phyloP scores from a whole-genome alignment of 2,329 filamentous ascomycete genomes.

The Byssochlamys sp. region DNA sequence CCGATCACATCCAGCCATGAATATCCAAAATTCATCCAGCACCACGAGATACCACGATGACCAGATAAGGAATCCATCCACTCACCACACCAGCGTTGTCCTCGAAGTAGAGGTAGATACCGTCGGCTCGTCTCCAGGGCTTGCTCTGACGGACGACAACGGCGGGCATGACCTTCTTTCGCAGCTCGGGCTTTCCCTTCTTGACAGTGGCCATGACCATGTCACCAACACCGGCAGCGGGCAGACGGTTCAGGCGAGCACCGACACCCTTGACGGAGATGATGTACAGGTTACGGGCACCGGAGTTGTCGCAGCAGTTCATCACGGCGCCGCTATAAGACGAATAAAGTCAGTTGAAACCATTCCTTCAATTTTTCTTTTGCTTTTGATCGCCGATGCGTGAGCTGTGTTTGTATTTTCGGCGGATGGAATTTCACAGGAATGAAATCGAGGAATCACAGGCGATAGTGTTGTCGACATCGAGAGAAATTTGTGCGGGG shows the following conservation, averaged over 20 bases:
- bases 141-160: slow-evolving; percentile 98
- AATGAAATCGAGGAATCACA: not conserved
- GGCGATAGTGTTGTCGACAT: not conserved
- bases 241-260: slow-evolving; percentile 93
- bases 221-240: slow-evolving; percentile 94
- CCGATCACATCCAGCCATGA: not conserved
- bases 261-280: slow-evolving; percentile 98
- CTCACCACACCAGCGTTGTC: slow-evolving; percentile 98
- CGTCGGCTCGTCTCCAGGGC: slow-evolving; percentile 97
- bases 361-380: slow-evolving; percentile 11
- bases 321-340: slow-evolving; percentile 81
- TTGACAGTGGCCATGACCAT: slow-evolving; percentile 99
- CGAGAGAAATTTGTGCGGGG: slow-evolving; percentile 1
- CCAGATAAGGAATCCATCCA: slow-evolving; percentile 24
- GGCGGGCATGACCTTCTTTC: slow-evolving; percentile 99
- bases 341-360: slow-evolving; percentile 8
- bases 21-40: not conserved
- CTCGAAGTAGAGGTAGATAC: slow-evolving; percentile 99
- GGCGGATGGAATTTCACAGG: not conserved
- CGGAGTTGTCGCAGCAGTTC: slow-evolving; percentile 99
- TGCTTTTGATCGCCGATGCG: not conserved
- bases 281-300: slow-evolving; percentile 98
- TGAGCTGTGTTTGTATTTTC: slow-evolving; percentile 4
- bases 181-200: slow-evolving; percentile 99
- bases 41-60: not conserved